Evolutionary conservation across 148 eudicot species (phyloP).

Genomic region (Limonium bicolor): DNA sequence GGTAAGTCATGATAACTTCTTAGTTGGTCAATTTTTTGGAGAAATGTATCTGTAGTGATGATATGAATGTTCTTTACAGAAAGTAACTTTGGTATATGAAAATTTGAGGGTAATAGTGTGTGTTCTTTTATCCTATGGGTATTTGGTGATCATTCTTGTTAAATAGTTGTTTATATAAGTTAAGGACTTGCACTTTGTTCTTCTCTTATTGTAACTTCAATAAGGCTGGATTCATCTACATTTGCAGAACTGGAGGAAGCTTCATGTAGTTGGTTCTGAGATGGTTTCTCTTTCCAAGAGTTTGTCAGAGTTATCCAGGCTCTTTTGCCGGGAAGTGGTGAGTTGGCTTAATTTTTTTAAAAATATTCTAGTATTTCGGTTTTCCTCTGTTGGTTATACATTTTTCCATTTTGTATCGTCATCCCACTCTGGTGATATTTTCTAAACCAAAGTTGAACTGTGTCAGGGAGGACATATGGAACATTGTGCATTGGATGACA

Average conservation of each 20-base stretch:
- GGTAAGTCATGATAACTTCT: too few relatives aligned
- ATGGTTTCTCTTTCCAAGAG: slow-evolving; percentile 55
- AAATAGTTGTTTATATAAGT: not conserved
- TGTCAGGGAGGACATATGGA: slow-evolving; percentile 1
- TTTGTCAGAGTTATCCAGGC: slow-evolving; percentile 44
- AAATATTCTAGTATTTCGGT: not conserved
- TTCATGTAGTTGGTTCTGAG: slow-evolving; percentile 55
- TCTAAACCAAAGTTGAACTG: not conserved
- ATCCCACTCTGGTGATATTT: too few relatives aligned
- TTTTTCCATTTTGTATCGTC: not conserved
- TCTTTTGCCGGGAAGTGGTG: slow-evolving; percentile 43
- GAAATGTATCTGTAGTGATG: too few relatives aligned
- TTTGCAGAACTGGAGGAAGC: slow-evolving; percentile 60
- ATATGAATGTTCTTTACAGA: too few relatives aligned
- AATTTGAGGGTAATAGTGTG: not conserved
- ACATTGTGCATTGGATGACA: too few relatives aligned
- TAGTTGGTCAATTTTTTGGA: too few relatives aligned
- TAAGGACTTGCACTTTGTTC: not conserved
- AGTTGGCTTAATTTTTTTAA: not conserved
- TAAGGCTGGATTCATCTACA: not conserved
- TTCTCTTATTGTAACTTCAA: not conserved
- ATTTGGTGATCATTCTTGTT: not conserved
- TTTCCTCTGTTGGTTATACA: too few relatives aligned
- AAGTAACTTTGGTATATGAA: not conserved
- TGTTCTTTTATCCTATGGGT: not conserved